Evolutionary conservation across 805 yeast genomes (phyloP).

Genomic region (Grigorovia yakushimaensis): DNA sequence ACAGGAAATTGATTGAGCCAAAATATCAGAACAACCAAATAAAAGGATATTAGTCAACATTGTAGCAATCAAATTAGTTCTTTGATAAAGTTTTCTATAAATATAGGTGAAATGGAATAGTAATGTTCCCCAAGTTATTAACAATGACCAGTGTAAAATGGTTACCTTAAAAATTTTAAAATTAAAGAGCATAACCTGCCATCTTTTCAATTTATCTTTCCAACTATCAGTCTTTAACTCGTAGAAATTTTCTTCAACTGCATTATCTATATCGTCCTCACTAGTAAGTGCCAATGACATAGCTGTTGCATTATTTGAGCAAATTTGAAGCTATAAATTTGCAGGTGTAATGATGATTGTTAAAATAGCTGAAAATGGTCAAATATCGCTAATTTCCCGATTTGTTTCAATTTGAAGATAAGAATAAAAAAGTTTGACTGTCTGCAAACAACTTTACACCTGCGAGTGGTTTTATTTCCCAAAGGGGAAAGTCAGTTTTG

Average conservation of each 20-base stretch:
- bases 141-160: conserved; percentile 43
- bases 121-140: conserved; percentile 39
- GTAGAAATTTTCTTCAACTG: background rate
- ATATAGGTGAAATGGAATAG: conserved; percentile 44
- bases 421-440: background rate
- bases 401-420: background rate
- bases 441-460: background rate
- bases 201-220: background rate
- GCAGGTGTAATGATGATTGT: background rate
- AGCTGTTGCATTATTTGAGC: background rate
- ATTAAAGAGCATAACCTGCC: conserved; percentile 1
- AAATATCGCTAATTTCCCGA: background rate
- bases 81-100: conserved; percentile 52
- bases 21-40: conserved; percentile 82
- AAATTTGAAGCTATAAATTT: background rate
- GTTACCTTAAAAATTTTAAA: conserved; percentile 39
- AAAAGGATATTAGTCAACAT: conserved; percentile 70
- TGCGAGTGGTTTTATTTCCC: background rate
- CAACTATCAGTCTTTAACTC: background rate
- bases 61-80: conserved; percentile 64
- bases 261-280: background rate
- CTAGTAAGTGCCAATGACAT: background rate
- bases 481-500: background rate
- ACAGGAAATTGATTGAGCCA: conserved; percentile 67
- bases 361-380: background rate